Evolutionary conservation across 768 basidiomycete genomes (phyloP).

Genomic region (Amanita exitialis): DNA sequence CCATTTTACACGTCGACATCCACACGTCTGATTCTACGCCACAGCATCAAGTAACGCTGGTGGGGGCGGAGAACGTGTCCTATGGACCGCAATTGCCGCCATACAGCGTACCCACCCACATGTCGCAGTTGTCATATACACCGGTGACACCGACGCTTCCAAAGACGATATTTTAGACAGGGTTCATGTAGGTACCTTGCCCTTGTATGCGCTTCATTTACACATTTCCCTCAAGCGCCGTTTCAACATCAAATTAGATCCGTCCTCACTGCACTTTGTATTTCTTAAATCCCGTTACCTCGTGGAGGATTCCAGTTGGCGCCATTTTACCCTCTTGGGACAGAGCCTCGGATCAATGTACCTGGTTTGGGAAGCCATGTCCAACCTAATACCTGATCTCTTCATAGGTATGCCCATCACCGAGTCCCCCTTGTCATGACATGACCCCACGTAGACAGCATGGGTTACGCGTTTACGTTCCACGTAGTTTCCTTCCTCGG

Average conservation of each 20-base stretch:
- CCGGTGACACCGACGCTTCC: conserved; percentile 72
- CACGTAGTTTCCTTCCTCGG: conserved; percentile 60
- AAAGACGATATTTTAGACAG: conserved; percentile 76
- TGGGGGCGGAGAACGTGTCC: conserved; percentile 91
- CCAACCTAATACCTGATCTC: conserved; percentile 72
- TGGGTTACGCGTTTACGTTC: conserved; percentile 96
- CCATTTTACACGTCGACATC: conserved; percentile 4
- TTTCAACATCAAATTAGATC: conserved; percentile 69
- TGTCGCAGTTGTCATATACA: conserved; percentile 74
- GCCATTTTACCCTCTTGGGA: conserved; percentile 82
- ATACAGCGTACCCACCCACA: conserved; percentile 61
- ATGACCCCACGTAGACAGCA: conserved; percentile 56
- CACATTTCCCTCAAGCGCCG: conserved; percentile 39
- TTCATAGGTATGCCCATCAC: conserved; percentile 58
- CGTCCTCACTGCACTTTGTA: conserved; percentile 67
- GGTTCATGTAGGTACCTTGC: conserved; percentile 49
- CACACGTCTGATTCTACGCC: conserved; percentile 28
- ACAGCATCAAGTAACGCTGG: conserved; percentile 68
- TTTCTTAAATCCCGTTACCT: conserved; percentile 60
- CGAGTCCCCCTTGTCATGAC: not conserved
- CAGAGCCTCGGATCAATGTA: conserved; percentile 86
- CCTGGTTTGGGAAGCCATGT: conserved; percentile 77
- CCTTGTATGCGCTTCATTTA: not conserved
- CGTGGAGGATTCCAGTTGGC: conserved; percentile 80
- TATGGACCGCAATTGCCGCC: conserved; percentile 83